These are phyloP conservation scores for Suaeda aralocaspica DNA, from an alignment of 148 eudicot species.

Conservation along the genomic window DNA sequence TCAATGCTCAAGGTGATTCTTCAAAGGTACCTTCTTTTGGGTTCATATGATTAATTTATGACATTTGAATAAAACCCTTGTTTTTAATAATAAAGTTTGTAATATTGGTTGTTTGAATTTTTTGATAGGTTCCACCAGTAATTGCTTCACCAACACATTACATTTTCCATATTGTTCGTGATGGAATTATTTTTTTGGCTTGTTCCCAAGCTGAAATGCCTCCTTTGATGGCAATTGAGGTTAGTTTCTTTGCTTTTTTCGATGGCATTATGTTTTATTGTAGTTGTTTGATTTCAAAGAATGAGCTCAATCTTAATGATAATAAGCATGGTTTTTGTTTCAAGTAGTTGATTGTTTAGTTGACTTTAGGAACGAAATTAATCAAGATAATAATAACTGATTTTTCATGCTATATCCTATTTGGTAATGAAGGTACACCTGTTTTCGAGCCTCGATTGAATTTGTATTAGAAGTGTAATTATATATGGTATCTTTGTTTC, in stretches of 20 bases:
- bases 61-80: not conserved
- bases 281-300: not conserved
- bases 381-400: not conserved
- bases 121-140: conserved; percentile 58
- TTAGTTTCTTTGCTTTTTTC: conserved; percentile 27
- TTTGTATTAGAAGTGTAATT: not conserved
- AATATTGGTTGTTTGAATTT: conserved; percentile 14
- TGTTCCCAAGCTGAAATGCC: conserved; percentile 99
- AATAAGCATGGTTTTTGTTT: not conserved
- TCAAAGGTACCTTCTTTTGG: conserved; percentile 46
- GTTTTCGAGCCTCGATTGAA: not conserved
- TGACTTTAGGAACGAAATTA: not conserved
- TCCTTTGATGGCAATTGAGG: conserved; percentile 96
- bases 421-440: not conserved
- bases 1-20: conserved; percentile 62
- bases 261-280: not conserved
- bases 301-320: not conserved
- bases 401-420: not conserved
- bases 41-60: not conserved
- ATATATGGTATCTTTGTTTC: not conserved
- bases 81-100: not conserved
- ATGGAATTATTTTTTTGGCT: conserved; percentile 84
- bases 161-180: conserved; percentile 81
- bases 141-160: conserved; percentile 97
- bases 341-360: not conserved